A percentile compares a stretch with the other conserved stretches of the same genome.
Evolutionary conservation across 2,329 filamentous ascomycete genomes (phyloP).

Genomic region (Fusarium sarcochroum): DNA sequence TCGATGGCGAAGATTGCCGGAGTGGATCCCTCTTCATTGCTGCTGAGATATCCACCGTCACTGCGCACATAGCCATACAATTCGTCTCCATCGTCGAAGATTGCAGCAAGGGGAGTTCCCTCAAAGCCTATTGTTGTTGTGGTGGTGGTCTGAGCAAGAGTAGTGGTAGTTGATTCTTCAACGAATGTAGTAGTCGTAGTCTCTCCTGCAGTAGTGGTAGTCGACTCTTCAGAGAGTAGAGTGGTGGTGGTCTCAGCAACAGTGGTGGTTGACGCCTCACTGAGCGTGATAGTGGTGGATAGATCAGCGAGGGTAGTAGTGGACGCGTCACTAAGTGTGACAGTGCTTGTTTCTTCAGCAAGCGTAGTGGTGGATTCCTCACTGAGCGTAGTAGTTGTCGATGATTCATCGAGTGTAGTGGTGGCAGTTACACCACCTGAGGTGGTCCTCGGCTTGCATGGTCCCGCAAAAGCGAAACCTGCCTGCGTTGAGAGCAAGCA

Average conservation of each 20-base stretch:
- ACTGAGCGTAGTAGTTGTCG: background rate
- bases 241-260: too few species aligned
- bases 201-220: too few species aligned
- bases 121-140: background rate
- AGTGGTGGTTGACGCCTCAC: background rate
- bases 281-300: background rate
- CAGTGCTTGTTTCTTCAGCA: background rate
- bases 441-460: background rate
- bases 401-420: rapidly evolving
- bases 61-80: background rate
- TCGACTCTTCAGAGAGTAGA: too few species aligned
- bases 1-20: background rate
- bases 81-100: background rate
- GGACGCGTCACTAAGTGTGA: background rate
- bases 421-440: background rate
- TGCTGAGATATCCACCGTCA: background rate
- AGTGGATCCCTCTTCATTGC: rapidly evolving
- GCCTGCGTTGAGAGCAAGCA: background rate
- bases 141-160: background rate
- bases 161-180: background rate
- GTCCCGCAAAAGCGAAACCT: background rate
- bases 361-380: background rate
- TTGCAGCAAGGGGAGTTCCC: background rate
- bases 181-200: background rate
- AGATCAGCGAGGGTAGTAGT: background rate